A percentile compares a stretch with the other conserved stretches of the same genome.
Evolutionary conservation across 164 flowering plant species (phyloP).

Genomic region (Vitis amurensis): DNA sequence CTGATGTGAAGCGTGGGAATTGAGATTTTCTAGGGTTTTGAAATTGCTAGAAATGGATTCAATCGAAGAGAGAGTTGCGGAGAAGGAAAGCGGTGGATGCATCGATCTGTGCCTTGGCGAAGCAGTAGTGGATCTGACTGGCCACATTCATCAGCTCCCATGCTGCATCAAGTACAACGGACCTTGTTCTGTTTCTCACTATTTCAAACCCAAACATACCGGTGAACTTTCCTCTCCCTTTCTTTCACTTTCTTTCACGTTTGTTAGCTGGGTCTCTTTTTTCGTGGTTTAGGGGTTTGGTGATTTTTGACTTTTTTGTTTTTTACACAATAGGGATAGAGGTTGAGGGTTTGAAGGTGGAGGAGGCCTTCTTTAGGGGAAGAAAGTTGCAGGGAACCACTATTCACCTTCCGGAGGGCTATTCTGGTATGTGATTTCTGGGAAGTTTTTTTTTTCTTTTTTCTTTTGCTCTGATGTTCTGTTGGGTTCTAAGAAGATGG

Average conservation of each 20-base stretch:
- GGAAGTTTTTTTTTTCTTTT: neutral
- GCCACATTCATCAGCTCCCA: conserved; percentile 78
- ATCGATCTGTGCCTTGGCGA: conserved; percentile 27
- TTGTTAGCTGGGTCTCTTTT: neutral
- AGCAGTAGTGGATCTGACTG: conserved; percentile 45
- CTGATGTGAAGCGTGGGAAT: neutral
- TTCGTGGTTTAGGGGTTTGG: neutral
- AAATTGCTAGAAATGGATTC: too few species aligned
- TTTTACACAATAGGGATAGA: conserved; percentile 41
- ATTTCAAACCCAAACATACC: conserved; percentile 65
- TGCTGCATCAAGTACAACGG: conserved; percentile 86
- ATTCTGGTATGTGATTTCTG: conserved; percentile 47
- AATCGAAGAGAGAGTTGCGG: conserved; percentile 16
- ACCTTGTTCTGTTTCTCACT: conserved; percentile 69
- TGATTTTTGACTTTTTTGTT: neutral
- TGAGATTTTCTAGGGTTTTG: neutral
- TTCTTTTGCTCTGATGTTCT: neutral
- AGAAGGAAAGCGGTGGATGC: conserved; percentile 24
- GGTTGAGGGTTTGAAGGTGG: conserved; percentile 61
- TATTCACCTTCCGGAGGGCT: conserved; percentile 65
- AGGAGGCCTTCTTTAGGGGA: conserved; percentile 88
- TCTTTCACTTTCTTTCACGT: neutral
- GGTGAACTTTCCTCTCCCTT: conserved; percentile 13
- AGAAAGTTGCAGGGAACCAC: conserved; percentile 83
- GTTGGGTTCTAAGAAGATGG: too few species aligned